phyloP scores from a whole-genome alignment of 164 flowering plant genomes.

The Magnolia sinica region DNA sequence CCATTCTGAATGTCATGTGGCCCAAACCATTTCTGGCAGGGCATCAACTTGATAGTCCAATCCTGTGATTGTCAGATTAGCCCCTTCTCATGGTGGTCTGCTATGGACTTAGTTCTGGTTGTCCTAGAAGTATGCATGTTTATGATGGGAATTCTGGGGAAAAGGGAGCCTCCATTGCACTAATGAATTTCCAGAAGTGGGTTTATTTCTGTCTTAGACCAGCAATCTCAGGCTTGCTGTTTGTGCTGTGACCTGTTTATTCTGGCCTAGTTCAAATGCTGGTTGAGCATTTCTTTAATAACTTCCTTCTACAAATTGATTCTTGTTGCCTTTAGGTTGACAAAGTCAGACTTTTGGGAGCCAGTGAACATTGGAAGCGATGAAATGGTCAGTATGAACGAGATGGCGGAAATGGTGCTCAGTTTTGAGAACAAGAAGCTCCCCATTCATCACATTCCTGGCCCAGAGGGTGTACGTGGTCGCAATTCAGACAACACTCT shows the following conservation, averaged over 20 bases:
- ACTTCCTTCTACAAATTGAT: background rate
- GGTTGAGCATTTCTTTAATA: background rate
- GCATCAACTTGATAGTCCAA: no score
- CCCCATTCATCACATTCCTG: constrained; percentile 95
- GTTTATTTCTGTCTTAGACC: no score
- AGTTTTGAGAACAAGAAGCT: constrained; percentile 81
- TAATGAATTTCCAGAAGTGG: no score
- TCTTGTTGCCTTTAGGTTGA: constrained; percentile 44
- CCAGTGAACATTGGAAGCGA: constrained; percentile 98
- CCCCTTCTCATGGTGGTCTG: no score
- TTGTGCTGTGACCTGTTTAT: background rate
- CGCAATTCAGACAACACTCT: constrained; percentile 96
- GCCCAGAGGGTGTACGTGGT: constrained; percentile 97
- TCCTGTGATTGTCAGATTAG: no score
- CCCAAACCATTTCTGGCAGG: no score
- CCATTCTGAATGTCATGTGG: no score
- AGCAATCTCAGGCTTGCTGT: no score
- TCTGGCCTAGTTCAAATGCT: background rate
- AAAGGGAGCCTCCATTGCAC: no score
- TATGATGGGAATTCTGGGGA: no score
- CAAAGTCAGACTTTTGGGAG: constrained; percentile 93
- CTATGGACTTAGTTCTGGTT: no score
- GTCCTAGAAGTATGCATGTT: no score
- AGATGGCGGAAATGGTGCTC: constrained; percentile 96
- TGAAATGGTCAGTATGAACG: constrained; percentile 99